Evolutionary conservation across 208 protist genomes (phyloP).

Genomic region (Novymonas esmeraldas): DNA sequence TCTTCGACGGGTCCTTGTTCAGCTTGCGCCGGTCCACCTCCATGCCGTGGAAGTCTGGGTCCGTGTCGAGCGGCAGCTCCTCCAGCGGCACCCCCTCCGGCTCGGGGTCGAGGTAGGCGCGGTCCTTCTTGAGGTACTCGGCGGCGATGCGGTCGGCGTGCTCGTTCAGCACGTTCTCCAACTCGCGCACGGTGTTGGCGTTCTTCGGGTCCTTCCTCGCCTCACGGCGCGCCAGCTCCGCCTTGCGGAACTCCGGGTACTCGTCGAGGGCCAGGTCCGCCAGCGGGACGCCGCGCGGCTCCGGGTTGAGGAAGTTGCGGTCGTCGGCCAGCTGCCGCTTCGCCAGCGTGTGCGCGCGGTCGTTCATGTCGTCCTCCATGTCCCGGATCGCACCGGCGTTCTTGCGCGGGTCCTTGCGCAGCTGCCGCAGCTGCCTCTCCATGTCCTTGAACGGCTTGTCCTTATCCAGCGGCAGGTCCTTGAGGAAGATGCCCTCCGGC

Average conservation of each 20-base stretch:
- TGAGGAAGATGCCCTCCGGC: conserved; percentile 60
- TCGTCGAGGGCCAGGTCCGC: conserved; percentile 63
- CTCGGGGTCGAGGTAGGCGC: conserved; percentile 71
- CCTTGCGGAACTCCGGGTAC: conserved; percentile 50
- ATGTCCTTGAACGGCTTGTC: conserved; percentile 58
- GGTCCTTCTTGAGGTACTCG: conserved; percentile 71
- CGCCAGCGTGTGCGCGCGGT: conserved; percentile 58
- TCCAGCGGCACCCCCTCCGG: conserved; percentile 75
- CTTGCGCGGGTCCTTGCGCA: conserved; percentile 47
- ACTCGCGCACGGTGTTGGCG: conserved; percentile 33
- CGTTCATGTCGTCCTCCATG: conserved; percentile 60
- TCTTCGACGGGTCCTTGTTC: conserved; percentile 53
- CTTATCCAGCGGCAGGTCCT: conserved; percentile 57
- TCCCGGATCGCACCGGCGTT: conserved; percentile 46
- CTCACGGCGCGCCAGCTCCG: conserved; percentile 55
- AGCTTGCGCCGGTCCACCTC: conserved; percentile 48
- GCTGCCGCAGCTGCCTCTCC: conserved; percentile 52
- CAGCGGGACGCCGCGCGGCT: conserved; percentile 72
- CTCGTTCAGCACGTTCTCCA: conserved; percentile 67
- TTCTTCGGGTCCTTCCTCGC: conserved; percentile 52
- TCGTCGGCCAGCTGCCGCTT: conserved; percentile 47
- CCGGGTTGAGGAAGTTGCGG: conserved; percentile 68
- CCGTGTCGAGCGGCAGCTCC: conserved; percentile 64
- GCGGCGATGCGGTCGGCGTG: conserved; percentile 59
- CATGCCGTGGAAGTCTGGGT: conserved; percentile 68